Percentiles rank a stretch among this genome's conserved stretches.
Conservation (phyloP, 345 rosid species). For the Citrus maxima region DNA sequence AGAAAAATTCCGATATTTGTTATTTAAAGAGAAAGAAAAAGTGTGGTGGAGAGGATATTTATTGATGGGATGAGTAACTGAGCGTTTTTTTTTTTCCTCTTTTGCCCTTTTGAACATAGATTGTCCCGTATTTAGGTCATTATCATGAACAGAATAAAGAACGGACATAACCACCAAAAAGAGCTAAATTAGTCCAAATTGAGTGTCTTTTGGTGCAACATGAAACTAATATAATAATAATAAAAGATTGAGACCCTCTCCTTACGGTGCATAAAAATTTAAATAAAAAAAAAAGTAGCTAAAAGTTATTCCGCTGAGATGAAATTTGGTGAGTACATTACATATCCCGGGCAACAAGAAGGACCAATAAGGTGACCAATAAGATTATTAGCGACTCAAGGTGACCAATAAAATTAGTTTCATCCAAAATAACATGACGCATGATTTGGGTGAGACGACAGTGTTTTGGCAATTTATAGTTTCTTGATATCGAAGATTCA, state of each 20-base stretch:
- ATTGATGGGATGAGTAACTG: too few species aligned
- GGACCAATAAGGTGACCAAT: too few species aligned
- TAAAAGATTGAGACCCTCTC: not conserved
- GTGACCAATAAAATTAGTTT: too few species aligned
- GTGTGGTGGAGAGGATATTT: too few species aligned
- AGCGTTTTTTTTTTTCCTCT: too few species aligned
- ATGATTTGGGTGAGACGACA: not conserved
- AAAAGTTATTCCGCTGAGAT: not conserved
- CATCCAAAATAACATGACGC: not conserved
- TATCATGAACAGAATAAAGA: not conserved
- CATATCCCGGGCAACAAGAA: too few species aligned
- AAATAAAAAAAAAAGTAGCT: not conserved
- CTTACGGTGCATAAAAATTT: not conserved
- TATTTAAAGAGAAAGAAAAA: too few species aligned
- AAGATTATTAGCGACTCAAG: too few species aligned
- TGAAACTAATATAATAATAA: not conserved
- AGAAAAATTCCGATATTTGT: too few species aligned
- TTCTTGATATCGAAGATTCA: slow-evolving; percentile 28
- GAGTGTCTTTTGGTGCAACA: not conserved
- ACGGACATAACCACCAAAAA: not conserved
- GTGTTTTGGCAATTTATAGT: slow-evolving; percentile 14
- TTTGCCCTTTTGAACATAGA: too few species aligned
- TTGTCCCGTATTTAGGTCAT: not conserved
- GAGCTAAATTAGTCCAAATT: not conserved
- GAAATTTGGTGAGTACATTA: not conserved